Evolutionary conservation across 169 alveolate genomes (phyloP).

Genomic region (Eimeria tenella): DNA sequence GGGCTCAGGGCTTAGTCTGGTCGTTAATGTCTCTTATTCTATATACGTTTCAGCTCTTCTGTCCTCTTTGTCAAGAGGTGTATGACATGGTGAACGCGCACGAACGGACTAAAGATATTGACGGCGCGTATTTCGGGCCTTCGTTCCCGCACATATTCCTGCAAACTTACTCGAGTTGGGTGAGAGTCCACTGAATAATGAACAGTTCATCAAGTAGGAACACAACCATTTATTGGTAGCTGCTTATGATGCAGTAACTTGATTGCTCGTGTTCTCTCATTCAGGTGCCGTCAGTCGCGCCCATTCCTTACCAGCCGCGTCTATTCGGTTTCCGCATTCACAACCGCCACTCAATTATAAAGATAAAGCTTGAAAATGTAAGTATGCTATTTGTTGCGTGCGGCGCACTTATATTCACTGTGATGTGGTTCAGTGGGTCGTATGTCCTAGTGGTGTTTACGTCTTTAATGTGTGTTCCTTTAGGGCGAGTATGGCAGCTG

Average conservation of each 20-base stretch:
- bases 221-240: neutral
- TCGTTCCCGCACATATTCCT: conserved; percentile 92
- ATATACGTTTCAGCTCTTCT: conserved; percentile 88
- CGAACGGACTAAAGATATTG: conserved; percentile 85
- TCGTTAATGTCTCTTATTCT: neutral
- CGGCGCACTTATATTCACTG: neutral
- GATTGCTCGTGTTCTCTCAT: neutral
- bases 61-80: conserved; percentile 98
- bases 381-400: neutral
- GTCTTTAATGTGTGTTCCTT: neutral
- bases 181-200: conserved; percentile 11
- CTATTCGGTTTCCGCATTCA: conserved; percentile 70
- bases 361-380: conserved; percentile 61
- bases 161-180: conserved; percentile 87
- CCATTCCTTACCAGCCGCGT: conserved; percentile 64
- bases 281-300: conserved; percentile 66
- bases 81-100: conserved; percentile 82
- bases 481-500: conserved; percentile 9
- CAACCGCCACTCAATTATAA: conserved; percentile 24
- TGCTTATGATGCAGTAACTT: neutral
- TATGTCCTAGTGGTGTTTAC: neutral
- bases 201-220: too few relatives aligned
- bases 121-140: conserved; percentile 96
- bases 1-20: neutral
- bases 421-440: neutral